These are phyloP conservation scores for Erigeron canadensis DNA, from an alignment of 129 eudicot genomes.

Conservation along the genomic window DNA sequence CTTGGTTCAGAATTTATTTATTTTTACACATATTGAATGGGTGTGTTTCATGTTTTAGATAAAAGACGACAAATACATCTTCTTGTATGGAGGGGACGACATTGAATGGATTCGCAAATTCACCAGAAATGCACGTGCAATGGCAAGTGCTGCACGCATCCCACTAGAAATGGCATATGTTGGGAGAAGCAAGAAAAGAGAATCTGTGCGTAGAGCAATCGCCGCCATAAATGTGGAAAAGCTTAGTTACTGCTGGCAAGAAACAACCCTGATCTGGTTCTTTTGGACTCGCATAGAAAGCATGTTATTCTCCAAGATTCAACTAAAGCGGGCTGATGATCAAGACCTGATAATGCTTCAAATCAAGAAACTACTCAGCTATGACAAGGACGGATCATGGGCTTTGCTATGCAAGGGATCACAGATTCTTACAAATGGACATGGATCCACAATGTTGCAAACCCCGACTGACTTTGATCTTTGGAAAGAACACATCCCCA, in stretches of 20 bases:
- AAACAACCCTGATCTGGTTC: slow-evolving; percentile 50
- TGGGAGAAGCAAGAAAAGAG: slow-evolving; percentile 56
- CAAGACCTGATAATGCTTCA: slow-evolving; percentile 62
- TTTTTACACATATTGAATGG: not conserved
- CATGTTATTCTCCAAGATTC: slow-evolving; percentile 82
- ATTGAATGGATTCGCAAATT: slow-evolving; percentile 63
- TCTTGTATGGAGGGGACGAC: slow-evolving; percentile 69
- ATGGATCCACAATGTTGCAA: slow-evolving; percentile 41
- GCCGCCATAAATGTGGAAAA: slow-evolving; percentile 43
- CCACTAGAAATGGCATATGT: slow-evolving; percentile 61
- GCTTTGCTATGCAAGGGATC: slow-evolving; percentile 71
- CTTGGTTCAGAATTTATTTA: not conserved
- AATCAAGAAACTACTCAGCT: slow-evolving; percentile 65
- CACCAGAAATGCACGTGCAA: slow-evolving; percentile 42
- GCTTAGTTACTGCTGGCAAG: slow-evolving; percentile 62
- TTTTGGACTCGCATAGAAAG: slow-evolving; percentile 63
- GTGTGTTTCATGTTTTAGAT: slow-evolving; percentile 29
- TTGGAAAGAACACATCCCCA: slow-evolving; percentile 51
- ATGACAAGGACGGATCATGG: slow-evolving; percentile 76
- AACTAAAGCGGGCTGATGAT: slow-evolving; percentile 49
- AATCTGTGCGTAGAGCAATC: slow-evolving; percentile 40
- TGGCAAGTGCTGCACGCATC: slow-evolving; percentile 44
- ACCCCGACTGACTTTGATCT: slow-evolving; percentile 38
- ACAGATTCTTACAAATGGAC: slow-evolving; percentile 45
- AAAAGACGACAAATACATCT: slow-evolving; percentile 42